These are phyloP conservation scores for Acmispon strigosus DNA, from an alignment of 306 rosid species.

Conservation along the genomic window DNA sequence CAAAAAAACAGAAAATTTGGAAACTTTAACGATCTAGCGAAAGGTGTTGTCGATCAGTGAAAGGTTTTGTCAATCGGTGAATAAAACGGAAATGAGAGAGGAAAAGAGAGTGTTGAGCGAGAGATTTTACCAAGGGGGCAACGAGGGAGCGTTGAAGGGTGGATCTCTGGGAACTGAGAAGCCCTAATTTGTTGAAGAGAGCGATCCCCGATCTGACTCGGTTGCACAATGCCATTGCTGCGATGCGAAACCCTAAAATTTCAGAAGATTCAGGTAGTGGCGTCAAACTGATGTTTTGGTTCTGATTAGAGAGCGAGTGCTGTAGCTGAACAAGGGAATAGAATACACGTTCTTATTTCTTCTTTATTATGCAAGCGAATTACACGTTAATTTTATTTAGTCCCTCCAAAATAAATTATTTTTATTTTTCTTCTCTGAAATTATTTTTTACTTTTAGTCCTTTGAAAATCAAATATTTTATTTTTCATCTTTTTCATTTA, in stretches of 20 bases:
- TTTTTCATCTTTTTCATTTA: too few relatives aligned
- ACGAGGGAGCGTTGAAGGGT: constrained; percentile 32
- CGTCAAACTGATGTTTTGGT: background rate
- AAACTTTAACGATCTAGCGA: background rate
- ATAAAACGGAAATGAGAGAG: background rate
- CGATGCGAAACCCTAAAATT: constrained; percentile 43
- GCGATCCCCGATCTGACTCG: constrained; percentile 63
- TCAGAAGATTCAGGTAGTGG: background rate
- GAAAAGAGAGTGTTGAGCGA: background rate
- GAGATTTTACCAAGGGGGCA: constrained; percentile 38
- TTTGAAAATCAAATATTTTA: too few relatives aligned
- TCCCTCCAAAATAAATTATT: too few relatives aligned
- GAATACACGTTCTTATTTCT: too few relatives aligned
- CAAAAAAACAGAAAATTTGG: background rate
- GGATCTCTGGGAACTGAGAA: constrained; percentile 39
- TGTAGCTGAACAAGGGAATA: too few relatives aligned
- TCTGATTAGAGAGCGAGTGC: background rate
- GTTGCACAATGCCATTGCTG: constrained; percentile 48
- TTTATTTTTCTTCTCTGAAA: too few relatives aligned
- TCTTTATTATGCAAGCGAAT: too few relatives aligned
- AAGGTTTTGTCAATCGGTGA: too few relatives aligned
- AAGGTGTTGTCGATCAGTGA: background rate
- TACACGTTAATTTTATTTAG: too few relatives aligned
- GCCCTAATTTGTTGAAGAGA: constrained; percentile 32
- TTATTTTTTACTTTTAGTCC: too few relatives aligned